Evolutionary conservation across 2,329 filamentous ascomycete genomes (phyloP).

Genomic region (Claviceps sorghi): DNA sequence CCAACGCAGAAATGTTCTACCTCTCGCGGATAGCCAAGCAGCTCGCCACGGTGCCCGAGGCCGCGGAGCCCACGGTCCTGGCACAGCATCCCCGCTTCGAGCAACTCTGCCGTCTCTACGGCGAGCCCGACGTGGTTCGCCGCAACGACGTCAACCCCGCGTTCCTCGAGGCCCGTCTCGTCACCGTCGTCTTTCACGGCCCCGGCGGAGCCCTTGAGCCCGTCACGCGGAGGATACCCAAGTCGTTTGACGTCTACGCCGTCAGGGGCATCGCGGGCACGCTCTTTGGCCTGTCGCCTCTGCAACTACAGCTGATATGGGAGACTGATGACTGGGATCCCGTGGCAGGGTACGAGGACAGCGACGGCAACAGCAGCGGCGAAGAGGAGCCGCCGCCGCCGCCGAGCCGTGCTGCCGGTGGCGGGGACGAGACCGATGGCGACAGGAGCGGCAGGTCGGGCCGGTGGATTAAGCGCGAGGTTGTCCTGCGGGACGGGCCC

Average conservation of each 20-base stretch:
- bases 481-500: slow-evolving; percentile 66
- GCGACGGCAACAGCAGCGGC: slow-evolving; percentile 39
- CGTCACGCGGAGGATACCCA: slow-evolving; percentile 44
- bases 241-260: slow-evolving; percentile 64
- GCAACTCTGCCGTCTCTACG: slow-evolving; percentile 63
- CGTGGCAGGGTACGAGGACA: slow-evolving; percentile 46
- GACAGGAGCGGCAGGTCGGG: slow-evolving; percentile 23
- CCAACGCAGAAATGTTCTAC: slow-evolving; percentile 89
- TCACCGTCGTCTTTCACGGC: slow-evolving; percentile 44
- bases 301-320: slow-evolving; percentile 58
- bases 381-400: slow-evolving; percentile 25
- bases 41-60: slow-evolving; percentile 44
- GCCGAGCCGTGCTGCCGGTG: background rate
- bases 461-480: slow-evolving; percentile 62
- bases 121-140: slow-evolving; percentile 51
- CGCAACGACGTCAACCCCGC: slow-evolving; percentile 50
- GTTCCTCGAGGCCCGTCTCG: slow-evolving; percentile 67
- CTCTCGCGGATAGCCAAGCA: slow-evolving; percentile 69
- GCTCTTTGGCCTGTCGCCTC: slow-evolving; percentile 50
- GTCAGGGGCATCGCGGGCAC: slow-evolving; percentile 65
- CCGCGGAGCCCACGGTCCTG: slow-evolving; percentile 39
- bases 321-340: slow-evolving; percentile 88
- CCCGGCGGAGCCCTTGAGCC: background rate
- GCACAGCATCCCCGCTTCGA: slow-evolving; percentile 54
- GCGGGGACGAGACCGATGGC: background rate